These are phyloP conservation scores for Dimocarpus longan DNA, from an alignment of 345 rosid species.

Conservation along the genomic window DNA sequence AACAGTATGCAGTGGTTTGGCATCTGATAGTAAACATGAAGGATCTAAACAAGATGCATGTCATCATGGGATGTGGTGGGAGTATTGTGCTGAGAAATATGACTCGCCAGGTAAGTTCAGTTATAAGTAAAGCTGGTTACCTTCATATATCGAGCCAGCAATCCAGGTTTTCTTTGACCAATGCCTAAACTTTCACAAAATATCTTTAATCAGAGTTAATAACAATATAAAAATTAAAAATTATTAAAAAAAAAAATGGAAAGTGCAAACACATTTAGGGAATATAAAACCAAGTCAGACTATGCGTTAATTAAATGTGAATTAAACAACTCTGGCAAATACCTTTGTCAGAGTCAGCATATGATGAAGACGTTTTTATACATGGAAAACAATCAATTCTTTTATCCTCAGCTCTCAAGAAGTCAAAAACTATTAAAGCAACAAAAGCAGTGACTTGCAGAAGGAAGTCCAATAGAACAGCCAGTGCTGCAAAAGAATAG, in stretches of 20 bases:
- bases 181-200: slow-evolving; percentile 52
- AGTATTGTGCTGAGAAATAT: background rate
- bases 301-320: slow-evolving; percentile 17
- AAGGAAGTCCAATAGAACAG: slow-evolving; percentile 92
- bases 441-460: slow-evolving; percentile 98
- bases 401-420: slow-evolving; percentile 68
- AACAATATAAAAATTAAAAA: slow-evolving; percentile 17
- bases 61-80: background rate
- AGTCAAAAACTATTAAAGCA: slow-evolving; percentile 89
- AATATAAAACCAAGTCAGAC: background rate
- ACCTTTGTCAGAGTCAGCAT: slow-evolving; percentile 73
- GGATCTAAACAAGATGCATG: background rate
- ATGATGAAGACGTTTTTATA: slow-evolving; percentile 49
- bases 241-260: background rate
- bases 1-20: background rate
- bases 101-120: background rate
- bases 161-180: slow-evolving; percentile 65
- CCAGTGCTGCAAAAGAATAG: slow-evolving; percentile 71
- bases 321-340: slow-evolving; percentile 15
- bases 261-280: background rate
- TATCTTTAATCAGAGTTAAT: slow-evolving; percentile 29
- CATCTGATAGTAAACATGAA: background rate
- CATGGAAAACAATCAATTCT: slow-evolving; percentile 96
- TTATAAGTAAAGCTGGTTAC: slow-evolving; percentile 37
- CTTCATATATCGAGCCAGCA: slow-evolving; percentile 91